Evolutionary conservation across 805 yeast species (phyloP), one percentile per base, ranked within the genome.

Genomic region (Danielozyma ontarioensis): DNA sequence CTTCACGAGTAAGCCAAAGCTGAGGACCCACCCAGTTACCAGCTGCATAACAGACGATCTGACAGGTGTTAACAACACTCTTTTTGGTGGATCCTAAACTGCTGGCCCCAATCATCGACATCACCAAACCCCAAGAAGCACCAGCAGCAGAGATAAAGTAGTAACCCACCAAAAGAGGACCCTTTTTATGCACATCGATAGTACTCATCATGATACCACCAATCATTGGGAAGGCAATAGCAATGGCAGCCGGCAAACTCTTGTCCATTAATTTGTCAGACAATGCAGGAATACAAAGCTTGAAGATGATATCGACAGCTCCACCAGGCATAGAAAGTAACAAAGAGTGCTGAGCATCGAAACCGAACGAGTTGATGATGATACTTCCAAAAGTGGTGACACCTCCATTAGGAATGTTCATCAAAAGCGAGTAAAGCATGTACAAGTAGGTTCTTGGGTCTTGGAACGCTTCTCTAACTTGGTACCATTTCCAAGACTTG

Each of bases 21-120:
- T 72, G 78, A 1, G 81, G 79, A 2, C 82, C 82, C 31, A 65
- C 55, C 30, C 73, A 54, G 46, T 75, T 77, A 15, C 82, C 82
- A 6, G 62, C 70, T 49, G 77, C 70, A 52, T 67, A 74, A 4
- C 70, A 72, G 31, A 76, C 47, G 26, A 76, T 59, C 36, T 59
- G 52, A 19, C 70, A 41, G 2, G 75, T 70, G 45, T 64, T 72
- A 2, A 61, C 67, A 2, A 71, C 59, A 29, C 63, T 53, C 48
- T 74, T 75, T 57, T 77, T 78, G 8, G 83, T 75, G 45, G 68
- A 71, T 6, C 83, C 83, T 5, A 74, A 74, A 29, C 67, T 62
- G 44, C 75, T 75, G 4, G 74, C 57, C 17, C 76, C 62, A 19
- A 71, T 50, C 39, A 73, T 33, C 35, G 54, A 55, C 27, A 23